These are phyloP conservation scores for Aspergillus sp. DNA, from an alignment of 2,329 filamentous ascomycete species.

Conservation along the genomic window DNA sequence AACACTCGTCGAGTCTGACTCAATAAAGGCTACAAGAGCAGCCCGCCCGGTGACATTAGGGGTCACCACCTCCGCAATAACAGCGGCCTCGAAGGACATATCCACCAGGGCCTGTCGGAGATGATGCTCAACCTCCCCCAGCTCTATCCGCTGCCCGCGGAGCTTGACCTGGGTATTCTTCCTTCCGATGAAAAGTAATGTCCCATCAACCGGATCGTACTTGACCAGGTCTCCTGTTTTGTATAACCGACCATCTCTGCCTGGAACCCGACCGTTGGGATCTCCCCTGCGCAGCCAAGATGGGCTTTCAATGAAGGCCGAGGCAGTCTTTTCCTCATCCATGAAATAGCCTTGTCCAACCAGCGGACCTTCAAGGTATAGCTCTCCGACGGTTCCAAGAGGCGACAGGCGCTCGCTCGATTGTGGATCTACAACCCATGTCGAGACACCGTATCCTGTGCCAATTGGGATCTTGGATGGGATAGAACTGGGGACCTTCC, in stretches of 20 bases:
- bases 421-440: conserved; percentile 31
- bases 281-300: conserved; percentile 5
- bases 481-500: conserved; percentile 13
- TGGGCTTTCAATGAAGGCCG: conserved; percentile 15
- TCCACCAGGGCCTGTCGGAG: too few species aligned
- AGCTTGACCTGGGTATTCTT: too few species aligned
- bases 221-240: conserved; percentile 28
- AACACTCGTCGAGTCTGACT: too few species aligned
- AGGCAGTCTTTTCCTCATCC: conserved; percentile 21
- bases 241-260: conserved; percentile 16
- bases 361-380: conserved; percentile 29
- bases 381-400: conserved; percentile 17
- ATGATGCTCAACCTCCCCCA: too few species aligned
- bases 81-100: too few species aligned
- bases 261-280: not conserved
- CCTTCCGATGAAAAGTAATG: too few species aligned
- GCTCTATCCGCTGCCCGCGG: too few species aligned
- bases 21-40: too few species aligned
- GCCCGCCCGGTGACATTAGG: too few species aligned
- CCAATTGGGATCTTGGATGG: conserved; percentile 3
- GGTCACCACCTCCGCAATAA: too few species aligned
- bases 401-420: conserved; percentile 15
- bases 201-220: conserved; percentile 15
- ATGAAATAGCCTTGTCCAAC: conserved; percentile 32
- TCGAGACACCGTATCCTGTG: not conserved